Percentiles rank a stretch among this genome's conserved stretches.
Evolutionary conservation across 2,329 filamentous ascomycete species (phyloP).

Genomic region (Hysterium pulicare): DNA sequence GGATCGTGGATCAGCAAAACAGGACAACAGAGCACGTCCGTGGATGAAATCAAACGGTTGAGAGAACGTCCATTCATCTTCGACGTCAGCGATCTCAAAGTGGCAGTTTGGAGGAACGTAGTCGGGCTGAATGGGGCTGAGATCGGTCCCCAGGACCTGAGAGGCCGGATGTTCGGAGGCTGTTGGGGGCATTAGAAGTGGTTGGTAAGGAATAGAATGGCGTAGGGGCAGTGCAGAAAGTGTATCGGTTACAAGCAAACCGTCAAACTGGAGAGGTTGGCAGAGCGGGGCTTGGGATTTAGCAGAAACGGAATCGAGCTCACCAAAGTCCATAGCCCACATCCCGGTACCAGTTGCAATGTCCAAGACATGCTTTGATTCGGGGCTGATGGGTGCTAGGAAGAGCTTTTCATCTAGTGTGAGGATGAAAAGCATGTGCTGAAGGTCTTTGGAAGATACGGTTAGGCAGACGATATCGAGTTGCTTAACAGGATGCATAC

Average conservation of each 20-base stretch:
- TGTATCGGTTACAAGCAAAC: too few species aligned
- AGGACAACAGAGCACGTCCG: conserved; percentile 48
- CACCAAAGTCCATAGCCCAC: conserved; percentile 11
- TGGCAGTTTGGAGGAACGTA: conserved; percentile 22
- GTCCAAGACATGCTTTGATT: conserved; percentile 15
- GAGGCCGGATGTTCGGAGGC: conserved; percentile 13
- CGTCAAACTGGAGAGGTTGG: too few species aligned
- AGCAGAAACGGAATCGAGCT: conserved; percentile 2
- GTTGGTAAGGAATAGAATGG: too few species aligned
- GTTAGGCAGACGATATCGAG: not conserved
- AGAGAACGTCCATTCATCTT: conserved; percentile 52
- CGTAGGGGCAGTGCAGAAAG: too few species aligned
- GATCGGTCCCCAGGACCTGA: conserved; percentile 18
- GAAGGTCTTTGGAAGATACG: conserved; percentile 12
- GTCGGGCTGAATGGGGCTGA: conserved; percentile 29
- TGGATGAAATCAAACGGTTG: conserved; percentile 56
- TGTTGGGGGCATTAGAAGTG: too few species aligned
- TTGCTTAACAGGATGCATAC: conserved; percentile 1
- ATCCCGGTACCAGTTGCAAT: conserved; percentile 21
- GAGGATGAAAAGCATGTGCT: conserved; percentile 18
- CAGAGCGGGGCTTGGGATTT: too few species aligned
- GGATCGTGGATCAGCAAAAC: conserved; percentile 50
- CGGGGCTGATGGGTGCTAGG: conserved; percentile 11
- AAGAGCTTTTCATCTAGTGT: conserved; percentile 12
- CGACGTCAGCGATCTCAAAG: conserved; percentile 25